Conservation (phyloP, 345 rosid species). For the Linum usitatissimum region DNA sequence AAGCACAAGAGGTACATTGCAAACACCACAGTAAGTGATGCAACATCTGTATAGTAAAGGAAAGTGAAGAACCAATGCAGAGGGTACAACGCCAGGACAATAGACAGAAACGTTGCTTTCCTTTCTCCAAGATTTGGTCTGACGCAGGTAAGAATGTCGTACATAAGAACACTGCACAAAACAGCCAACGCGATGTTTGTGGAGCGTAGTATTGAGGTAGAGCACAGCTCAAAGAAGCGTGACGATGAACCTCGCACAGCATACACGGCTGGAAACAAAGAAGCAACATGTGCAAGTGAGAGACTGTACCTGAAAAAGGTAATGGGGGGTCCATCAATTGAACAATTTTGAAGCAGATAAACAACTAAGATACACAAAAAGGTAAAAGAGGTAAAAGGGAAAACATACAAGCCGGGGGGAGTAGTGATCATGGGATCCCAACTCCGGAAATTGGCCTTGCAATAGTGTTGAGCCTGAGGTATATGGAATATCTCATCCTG, state of each 20-base stretch:
- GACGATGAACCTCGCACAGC: conserved; percentile 22
- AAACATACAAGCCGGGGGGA: conserved; percentile 82
- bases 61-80: conserved; percentile 92
- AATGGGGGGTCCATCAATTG: conserved; percentile 19
- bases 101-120: conserved; percentile 44
- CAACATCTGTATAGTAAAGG: conserved; percentile 93
- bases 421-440: conserved; percentile 99
- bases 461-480: conserved; percentile 82
- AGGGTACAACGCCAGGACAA: conserved; percentile 63
- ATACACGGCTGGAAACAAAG: conserved; percentile 58
- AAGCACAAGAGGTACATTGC: conserved; percentile 79
- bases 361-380: background rate
- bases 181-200: conserved; percentile 58
- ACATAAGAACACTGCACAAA: conserved; percentile 53
- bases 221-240: conserved; percentile 40
- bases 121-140: conserved; percentile 47
- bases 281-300: conserved; percentile 67
- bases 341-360: background rate
- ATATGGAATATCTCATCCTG: conserved; percentile 96
- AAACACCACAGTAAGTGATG: conserved; percentile 69
- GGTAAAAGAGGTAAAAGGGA: background rate
- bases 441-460: conserved; percentile 60
- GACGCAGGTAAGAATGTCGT: conserved; percentile 51
- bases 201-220: conserved; percentile 52
- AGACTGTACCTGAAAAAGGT: conserved; percentile 68